Conservation (phyloP, 305 asterid species). For the Fraxinus sp. region DNA sequence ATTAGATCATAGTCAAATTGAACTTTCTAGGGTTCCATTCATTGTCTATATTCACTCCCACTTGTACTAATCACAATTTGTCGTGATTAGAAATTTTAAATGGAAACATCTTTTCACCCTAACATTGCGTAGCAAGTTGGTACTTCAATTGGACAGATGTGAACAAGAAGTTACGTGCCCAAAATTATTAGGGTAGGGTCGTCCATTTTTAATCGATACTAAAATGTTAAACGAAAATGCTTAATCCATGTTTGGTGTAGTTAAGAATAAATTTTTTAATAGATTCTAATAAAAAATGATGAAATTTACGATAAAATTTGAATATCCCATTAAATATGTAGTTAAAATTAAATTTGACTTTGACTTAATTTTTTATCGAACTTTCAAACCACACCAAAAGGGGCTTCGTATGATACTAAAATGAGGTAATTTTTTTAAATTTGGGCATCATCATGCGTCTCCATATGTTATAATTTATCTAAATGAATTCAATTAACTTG, state of each 20-base stretch:
- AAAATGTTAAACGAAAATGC: background rate
- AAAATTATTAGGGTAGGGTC: background rate
- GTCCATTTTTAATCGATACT: background rate
- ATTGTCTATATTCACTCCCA: background rate
- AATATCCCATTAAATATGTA: no score
- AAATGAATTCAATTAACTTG: background rate
- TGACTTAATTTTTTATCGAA: background rate
- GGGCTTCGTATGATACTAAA: background rate
- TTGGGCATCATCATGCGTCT: background rate
- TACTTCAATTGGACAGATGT: background rate
- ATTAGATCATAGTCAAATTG: background rate
- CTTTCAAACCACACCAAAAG: background rate
- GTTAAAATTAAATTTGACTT: no score
- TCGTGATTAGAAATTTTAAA: background rate
- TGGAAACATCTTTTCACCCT: background rate
- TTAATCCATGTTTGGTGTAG: background rate
- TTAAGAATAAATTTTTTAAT: background rate
- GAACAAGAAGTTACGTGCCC: background rate
- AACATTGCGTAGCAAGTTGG: conserved; percentile 2
- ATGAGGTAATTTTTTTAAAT: background rate
- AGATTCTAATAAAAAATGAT: background rate
- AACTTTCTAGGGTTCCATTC: background rate
- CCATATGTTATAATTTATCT: background rate
- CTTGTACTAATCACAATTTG: background rate
- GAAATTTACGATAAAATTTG: no score